Evolutionary conservation across 169 alveolate genomes (phyloP).

Genomic region (Plasmodium adleri): DNA sequence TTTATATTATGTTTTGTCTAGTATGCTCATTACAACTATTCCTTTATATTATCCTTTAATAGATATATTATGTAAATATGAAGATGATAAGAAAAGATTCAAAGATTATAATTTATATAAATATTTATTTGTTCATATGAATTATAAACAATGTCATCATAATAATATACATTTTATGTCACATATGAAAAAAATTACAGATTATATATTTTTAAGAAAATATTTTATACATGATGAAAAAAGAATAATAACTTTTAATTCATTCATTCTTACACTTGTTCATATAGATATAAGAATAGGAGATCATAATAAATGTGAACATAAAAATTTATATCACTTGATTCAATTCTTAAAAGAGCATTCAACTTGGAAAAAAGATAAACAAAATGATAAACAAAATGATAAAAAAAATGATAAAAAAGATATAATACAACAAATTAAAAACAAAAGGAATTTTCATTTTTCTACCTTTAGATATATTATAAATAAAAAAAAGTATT

Average conservation of each 20-base stretch:
- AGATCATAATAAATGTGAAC: background rate
- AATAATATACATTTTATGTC: background rate
- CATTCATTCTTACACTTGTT: constrained; percentile 39
- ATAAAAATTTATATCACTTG: background rate
- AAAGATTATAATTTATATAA: too few species aligned
- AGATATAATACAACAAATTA: too few species aligned
- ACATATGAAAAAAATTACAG: constrained; percentile 19
- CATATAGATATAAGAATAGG: constrained; percentile 14
- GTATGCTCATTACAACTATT: constrained; percentile 19
- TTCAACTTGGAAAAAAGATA: background rate
- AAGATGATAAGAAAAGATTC: too few species aligned
- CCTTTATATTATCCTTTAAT: background rate
- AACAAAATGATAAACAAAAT: constrained; percentile 4
- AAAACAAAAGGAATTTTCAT: too few species aligned
- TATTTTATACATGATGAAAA: constrained; percentile 60
- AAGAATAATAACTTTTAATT: constrained; percentile 46
- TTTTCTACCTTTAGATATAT: too few species aligned
- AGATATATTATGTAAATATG: too few species aligned
- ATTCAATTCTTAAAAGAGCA: constrained; percentile 14
- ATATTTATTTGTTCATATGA: background rate
- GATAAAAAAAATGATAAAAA: background rate
- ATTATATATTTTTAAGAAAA: constrained; percentile 4
- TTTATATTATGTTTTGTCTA: constrained; percentile 30
- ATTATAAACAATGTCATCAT: background rate
- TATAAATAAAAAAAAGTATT: background rate